These are phyloP conservation scores for Coemansia reversa DNA, from an alignment of 192 early-diverging fungal genomes.

Conservation along the genomic window DNA sequence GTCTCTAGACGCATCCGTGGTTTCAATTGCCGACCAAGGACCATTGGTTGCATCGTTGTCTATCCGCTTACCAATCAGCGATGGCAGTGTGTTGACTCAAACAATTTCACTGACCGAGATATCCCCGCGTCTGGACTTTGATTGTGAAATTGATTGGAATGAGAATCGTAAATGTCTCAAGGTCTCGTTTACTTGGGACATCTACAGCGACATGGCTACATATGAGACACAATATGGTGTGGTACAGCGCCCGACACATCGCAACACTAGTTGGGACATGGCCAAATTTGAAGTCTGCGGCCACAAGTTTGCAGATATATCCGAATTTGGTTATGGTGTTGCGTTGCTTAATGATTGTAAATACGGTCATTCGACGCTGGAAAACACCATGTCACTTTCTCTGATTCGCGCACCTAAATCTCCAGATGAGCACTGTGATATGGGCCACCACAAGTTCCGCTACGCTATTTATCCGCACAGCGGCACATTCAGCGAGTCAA, in stretches of 20 bases:
- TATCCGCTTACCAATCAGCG: constrained; percentile 62
- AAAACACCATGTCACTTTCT: constrained; percentile 78
- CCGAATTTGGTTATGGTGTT: constrained; percentile 92
- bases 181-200: constrained; percentile 88
- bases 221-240: constrained; percentile 95
- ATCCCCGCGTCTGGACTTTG: constrained; percentile 82
- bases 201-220: constrained; percentile 77
- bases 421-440: constrained; percentile 57
- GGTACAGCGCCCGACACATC: constrained; percentile 87
- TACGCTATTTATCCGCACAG: constrained; percentile 90
- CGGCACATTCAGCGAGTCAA: constrained; percentile 77
- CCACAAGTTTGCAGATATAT: constrained; percentile 94
- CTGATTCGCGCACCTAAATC: constrained; percentile 83
- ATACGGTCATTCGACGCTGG: constrained; percentile 87
- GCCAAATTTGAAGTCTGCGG: constrained; percentile 93
- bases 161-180: constrained; percentile 87
- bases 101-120: constrained; percentile 69
- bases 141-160: constrained; percentile 85
- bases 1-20: constrained; percentile 56
- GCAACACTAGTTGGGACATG: constrained; percentile 86
- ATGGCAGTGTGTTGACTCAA: constrained; percentile 68
- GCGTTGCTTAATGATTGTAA: constrained; percentile 94
- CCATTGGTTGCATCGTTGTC: constrained; percentile 73
- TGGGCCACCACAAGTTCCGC: constrained; percentile 73
- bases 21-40: constrained; percentile 65